Base-by-base conservation (phyloP, 495 filamentous ascomycete species). In the Hypoxylon cercidicola region DNA sequence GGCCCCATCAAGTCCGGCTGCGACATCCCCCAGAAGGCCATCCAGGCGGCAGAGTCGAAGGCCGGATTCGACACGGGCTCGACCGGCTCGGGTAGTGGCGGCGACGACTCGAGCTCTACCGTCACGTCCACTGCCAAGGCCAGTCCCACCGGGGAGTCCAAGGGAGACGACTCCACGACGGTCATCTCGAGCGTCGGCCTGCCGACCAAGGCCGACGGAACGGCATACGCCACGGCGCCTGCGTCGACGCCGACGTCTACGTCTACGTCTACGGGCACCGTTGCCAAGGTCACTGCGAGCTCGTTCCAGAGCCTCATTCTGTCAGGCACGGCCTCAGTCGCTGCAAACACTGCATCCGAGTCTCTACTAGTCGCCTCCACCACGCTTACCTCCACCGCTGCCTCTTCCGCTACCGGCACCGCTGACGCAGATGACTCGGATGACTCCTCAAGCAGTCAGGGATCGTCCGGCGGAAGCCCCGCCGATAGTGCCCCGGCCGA, bases 1-100 rank as follows among this genome's bases (percentile, higher is more conserved):
- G 51, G 40, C 18, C 70, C 75, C 16, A 68, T 78, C 39, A 55
- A 69, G 62, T 21, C 71, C 32, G 40, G 41, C 7, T 78, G 76
- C 47, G 57, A 74, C 16, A 15, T 75, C 10, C 50, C 71, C 52
- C 40, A 69, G 62, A 47, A 53, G 8, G 65, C 69, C 56, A 60
- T 73, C 37, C 35, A 55, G 35, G 56, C 55, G 28, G 68, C 71
- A 9, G 60, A 69, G 55, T 21, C 48, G 12, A 66, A 64, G 57
- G 55, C 64, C n/a, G 68, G 62, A 19, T 66, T 73, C 23, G 54
- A 62, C 18, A 49, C 50, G 21, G 25, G 37, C 37, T 40, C 37
- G 15, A 49, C 50, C 30, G 25, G 37, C 37, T 40, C 37, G 15
- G n/a, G 37, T 1, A 7, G 37, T 7, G 15, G 13, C 37, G 3